phyloP scores from a whole-genome alignment of 1,284 basidiomycete species.

The Rhodotorula sp. region DNA sequence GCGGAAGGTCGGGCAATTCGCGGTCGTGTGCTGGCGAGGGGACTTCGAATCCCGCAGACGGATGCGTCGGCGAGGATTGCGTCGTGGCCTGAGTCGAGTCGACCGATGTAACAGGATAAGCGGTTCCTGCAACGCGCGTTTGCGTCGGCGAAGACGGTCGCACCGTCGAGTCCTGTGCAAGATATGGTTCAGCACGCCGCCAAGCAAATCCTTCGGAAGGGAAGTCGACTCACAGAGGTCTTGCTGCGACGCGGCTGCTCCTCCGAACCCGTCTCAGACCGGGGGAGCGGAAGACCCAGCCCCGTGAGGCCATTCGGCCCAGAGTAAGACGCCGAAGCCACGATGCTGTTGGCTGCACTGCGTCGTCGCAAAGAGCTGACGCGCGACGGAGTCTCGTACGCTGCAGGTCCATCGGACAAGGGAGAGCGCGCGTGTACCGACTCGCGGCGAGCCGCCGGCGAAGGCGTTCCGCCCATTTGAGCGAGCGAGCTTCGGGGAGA shows the following conservation, averaged over 20 bases:
- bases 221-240: not conserved
- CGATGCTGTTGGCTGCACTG: not conserved
- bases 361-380: not conserved
- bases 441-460: slow-evolving; percentile 9
- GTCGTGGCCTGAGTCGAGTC: slow-evolving; percentile 14
- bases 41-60: not conserved
- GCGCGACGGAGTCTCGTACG: slow-evolving; percentile 13
- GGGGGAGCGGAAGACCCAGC: slow-evolving; percentile 8
- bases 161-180: slow-evolving; percentile 14
- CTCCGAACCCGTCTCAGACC: not conserved
- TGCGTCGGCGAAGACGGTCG: not conserved
- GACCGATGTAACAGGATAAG: slow-evolving; percentile 1
- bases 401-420: not conserved
- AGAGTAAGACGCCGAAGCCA: not conserved
- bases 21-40: not conserved
- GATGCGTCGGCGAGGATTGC: slow-evolving; percentile 14
- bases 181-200: not conserved
- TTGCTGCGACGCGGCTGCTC: not conserved
- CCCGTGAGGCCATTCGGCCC: not conserved
- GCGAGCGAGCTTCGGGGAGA: not conserved
- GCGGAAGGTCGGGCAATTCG: not conserved
- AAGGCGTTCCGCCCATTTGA: not conserved
- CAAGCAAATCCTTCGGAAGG: not conserved
- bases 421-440: not conserved
- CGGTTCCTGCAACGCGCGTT: slow-evolving; percentile 4